Base-by-base conservation (phyloP, 2,329 filamentous ascomycete genomes). In the Stachybotrys chartarum region DNA sequence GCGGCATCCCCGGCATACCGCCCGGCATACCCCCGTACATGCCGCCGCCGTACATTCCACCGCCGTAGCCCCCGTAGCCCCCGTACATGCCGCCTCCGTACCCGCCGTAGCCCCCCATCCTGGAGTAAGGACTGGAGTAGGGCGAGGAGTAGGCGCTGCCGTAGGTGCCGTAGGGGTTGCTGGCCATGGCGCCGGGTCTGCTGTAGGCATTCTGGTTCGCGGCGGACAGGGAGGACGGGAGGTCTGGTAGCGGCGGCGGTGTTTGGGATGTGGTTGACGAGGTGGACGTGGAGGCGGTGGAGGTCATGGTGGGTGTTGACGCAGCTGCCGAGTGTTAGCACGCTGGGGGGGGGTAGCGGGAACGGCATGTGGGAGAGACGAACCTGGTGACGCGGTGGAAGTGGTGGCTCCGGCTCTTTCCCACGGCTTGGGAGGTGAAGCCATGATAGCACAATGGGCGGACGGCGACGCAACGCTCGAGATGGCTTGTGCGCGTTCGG, bases 341-440 rank as follows among this genome's bases (percentile, higher is more conserved):
- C 61, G 61, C 24, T 24, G 61, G 59, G 61, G 63, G 51, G 52
- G 24, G 24, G 35, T 47, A 42, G 30, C 24, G 50, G 35, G 45
- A 47, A 35, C 47, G 50, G 47, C 52, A 16, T 14, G 30, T 56
- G 50, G 30, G 57, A 39, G 31, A 51, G 47, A 35, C 30, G 49
- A 14, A 32, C 8, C 31, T 12, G 66, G 75, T 85, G 81, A 72
- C 66, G 77, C 68, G 68, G 66, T 59, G 51, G 67, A 68, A 61
- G 76, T 68, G 63, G 78, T 78, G 59, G 83, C 82, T 73, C 87
- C 88, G 61, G 86, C 82, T 72, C 87, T 84, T 76, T 99, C 94
- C 94, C 94, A 99, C 50, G 94, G 94, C 76, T 99, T 99, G 55
- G 94, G 94, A 68, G 94, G 94, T 72, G 93, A 97, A 60, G 82